Base-by-base conservation (phyloP, 2,329 filamentous ascomycete genomes). In the Xylariaceae sp. region DNA sequence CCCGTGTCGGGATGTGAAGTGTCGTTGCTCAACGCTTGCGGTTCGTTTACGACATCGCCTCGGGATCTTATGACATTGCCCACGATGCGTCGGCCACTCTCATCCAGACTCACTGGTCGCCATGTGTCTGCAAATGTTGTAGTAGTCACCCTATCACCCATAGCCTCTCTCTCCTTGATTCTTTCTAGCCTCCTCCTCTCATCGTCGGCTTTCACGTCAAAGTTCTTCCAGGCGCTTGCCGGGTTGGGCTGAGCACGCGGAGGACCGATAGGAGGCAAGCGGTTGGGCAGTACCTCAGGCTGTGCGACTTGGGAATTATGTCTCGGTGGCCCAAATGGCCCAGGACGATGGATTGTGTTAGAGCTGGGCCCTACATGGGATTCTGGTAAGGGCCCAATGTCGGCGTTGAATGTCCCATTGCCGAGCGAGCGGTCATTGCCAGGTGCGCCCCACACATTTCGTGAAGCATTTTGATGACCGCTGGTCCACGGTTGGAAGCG, bases 361-460 rank as follows among this genome's bases (percentile, higher is more conserved):
- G 55, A 48, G 16, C 61, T 51, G 23, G 61, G 59, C 3, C 63
- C 42, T 7, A 54, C 62, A 40, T 51, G 59, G 34, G 68, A 59
- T 36, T 67, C 65, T 9, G 73, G 62, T 13, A 70, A 58, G 31
- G 68, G 67, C 18, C 70, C 71, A 36, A 83, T 68, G 49, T 79
- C 76, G 9, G 76, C 70, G 40, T 75, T 78, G 53, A 89, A 89
- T 0, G 83, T 87, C 30, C 85, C 85, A 57, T 89, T 89, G 3
- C 85, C 85, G 14, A 89, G 77, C 9, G 77, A 80, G 38, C 80
- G 74, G 49, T 85, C 80, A 51, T 76, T 81, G 38, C 78, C 77
- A n/a, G 80, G 81, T 30, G 83, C 78, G 13, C 80, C 84, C 85
- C 85, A 89, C 13, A 88, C 81, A 55, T 83, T 86, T 33, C 73